phyloP scores from a whole-genome alignment of 2,329 filamentous ascomycete species.

The Thelonectria discophora region DNA sequence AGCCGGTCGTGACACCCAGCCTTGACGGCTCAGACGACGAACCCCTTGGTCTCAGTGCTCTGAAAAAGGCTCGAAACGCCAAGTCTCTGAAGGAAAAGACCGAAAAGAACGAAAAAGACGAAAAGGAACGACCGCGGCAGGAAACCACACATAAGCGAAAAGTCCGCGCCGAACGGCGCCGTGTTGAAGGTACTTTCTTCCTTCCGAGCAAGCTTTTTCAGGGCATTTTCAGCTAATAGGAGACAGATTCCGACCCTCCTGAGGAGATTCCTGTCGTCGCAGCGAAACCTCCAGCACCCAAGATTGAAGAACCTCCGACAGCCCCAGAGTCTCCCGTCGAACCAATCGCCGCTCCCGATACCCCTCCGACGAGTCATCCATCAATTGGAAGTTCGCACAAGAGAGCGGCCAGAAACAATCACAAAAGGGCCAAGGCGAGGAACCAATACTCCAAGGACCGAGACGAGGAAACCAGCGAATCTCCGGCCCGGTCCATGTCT shows the following conservation, averaged over 20 bases:
- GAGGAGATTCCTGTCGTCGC: constrained; percentile 68
- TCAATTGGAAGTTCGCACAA: constrained; percentile 62
- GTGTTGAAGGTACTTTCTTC: constrained; percentile 73
- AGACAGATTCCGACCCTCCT: constrained; percentile 73
- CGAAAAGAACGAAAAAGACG: constrained; percentile 72
- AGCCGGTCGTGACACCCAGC: constrained; percentile 58
- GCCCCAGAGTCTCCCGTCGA: constrained; percentile 40
- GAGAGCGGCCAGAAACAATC: constrained; percentile 66
- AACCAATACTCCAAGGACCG: constrained; percentile 86
- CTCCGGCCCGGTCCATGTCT: constrained; percentile 65
- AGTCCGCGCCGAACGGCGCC: constrained; percentile 80
- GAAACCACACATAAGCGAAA: constrained; percentile 84
- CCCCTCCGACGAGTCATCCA: constrained; percentile 57
- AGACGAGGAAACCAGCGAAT: constrained; percentile 65
- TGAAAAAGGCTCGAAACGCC: constrained; percentile 69
- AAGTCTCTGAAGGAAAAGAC: constrained; percentile 70
- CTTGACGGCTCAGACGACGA: constrained; percentile 79
- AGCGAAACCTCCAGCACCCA: constrained; percentile 40
- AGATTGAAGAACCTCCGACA: constrained; percentile 45
- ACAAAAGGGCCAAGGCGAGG: constrained; percentile 74
- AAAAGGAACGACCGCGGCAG: constrained; percentile 75
- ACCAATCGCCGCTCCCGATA: constrained; percentile 47
- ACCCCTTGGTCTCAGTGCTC: constrained; percentile 57
- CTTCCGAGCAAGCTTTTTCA: not conserved
- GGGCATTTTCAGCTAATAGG: constrained; percentile 26